Percentiles rank a stretch among this genome's conserved stretches.
These are phyloP conservation scores for Suillus occidentalis DNA, from an alignment of 768 basidiomycete genomes.

Conservation along the genomic window DNA sequence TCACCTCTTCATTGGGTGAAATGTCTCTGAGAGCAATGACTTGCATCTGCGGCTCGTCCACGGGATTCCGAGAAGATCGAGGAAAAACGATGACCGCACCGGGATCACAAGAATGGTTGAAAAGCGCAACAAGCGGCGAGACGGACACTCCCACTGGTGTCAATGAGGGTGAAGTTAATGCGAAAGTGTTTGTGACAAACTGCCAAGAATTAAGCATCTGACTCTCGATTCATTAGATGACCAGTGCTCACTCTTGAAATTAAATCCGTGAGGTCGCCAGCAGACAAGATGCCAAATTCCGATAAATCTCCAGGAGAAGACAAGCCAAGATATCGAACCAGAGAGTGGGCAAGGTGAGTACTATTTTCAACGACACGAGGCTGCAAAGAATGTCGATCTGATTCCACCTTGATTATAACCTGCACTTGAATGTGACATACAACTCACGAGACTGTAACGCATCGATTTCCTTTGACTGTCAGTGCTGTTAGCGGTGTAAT, in stretches of 20 bases:
- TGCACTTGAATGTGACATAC: not conserved
- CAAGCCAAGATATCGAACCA: constrained; percentile 69
- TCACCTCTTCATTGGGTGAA: constrained; percentile 66
- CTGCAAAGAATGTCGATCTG: constrained; percentile 60
- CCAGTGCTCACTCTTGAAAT: constrained; percentile 62
- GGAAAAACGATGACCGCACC: constrained; percentile 95
- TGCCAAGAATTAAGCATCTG: constrained; percentile 28
- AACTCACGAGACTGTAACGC: constrained; percentile 75
- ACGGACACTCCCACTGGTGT: constrained; percentile 83
- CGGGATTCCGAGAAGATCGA: constrained; percentile 36
- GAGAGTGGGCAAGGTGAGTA: constrained; percentile 69
- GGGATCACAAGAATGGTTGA: constrained; percentile 87
- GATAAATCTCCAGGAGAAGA: constrained; percentile 58
- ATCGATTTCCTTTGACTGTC: constrained; percentile 62
- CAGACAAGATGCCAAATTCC: constrained; percentile 54
- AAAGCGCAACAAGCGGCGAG: constrained; percentile 74
- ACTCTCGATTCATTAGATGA: not conserved
- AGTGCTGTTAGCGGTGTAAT: constrained; percentile 1
- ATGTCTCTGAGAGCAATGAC: constrained; percentile 73
- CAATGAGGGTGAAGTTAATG: constrained; percentile 75
- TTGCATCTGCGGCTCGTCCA: constrained; percentile 63
- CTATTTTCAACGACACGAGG: constrained; percentile 53
- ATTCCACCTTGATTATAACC: constrained; percentile 4
- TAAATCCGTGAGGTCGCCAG: constrained; percentile 64
- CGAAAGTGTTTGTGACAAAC: constrained; percentile 93